A percentile compares a stretch with the other conserved stretches of the same genome.
Evolutionary conservation across 208 protist genomes (phyloP).

Genomic region (Leishmania turanica): DNA sequence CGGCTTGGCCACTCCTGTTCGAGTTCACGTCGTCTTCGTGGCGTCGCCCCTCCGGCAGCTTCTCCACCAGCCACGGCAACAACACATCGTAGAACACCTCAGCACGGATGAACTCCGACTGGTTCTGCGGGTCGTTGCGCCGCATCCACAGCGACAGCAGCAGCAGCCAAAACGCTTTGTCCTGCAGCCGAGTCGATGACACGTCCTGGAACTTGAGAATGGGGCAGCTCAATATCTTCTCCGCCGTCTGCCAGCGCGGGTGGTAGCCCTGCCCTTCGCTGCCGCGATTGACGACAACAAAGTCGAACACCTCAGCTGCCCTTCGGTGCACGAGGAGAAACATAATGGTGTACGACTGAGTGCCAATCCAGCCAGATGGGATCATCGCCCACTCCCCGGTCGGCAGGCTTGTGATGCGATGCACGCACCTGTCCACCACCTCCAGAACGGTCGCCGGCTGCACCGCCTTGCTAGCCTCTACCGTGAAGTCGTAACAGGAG

Average conservation of each 20-base stretch:
- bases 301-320: conserved; percentile 23
- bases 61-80: conserved; percentile 77
- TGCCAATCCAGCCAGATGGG: conserved; percentile 55
- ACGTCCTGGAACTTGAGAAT: conserved; percentile 57
- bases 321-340: conserved; percentile 56
- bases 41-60: conserved; percentile 17
- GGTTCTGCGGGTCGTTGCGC: conserved; percentile 50
- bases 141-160: conserved; percentile 76
- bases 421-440: conserved; percentile 33
- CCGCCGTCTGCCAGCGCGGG: conserved; percentile 56
- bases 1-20: neutral
- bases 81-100: conserved; percentile 89
- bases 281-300: conserved; percentile 71
- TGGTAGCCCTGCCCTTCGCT: conserved; percentile 64
- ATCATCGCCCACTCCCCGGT: conserved; percentile 60
- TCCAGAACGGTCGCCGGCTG: conserved; percentile 37
- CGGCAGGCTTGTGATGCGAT: conserved; percentile 31
- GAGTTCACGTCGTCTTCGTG: neutral
- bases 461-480: conserved; percentile 26
- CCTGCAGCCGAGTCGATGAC: conserved; percentile 33
- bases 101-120: conserved; percentile 76
- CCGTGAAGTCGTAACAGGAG: conserved; percentile 43
- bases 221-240: conserved; percentile 56
- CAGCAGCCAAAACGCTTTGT: conserved; percentile 73
- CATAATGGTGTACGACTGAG: conserved; percentile 35